Evolutionary conservation across 345 rosid species (phyloP), one percentile per base, ranked within the genome.

Genomic region (Pistacia atlantica): DNA sequence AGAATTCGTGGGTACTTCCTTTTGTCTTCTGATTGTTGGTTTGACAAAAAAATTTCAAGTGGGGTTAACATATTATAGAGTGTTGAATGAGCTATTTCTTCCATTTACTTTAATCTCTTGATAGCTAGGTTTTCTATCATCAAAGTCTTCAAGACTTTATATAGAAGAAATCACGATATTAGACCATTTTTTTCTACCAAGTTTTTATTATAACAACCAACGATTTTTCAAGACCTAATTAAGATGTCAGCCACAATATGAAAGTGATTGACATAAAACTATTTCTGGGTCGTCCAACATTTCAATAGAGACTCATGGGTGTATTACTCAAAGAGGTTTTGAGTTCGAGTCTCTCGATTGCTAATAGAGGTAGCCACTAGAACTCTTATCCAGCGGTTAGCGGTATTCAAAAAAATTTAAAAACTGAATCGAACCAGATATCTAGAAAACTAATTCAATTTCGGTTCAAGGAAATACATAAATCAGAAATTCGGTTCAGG

Each of bases 211-310:
- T 0, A 52, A 65, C 20, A 37, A 14, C 38, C 37, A 25, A 10
- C 33, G 11, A 61, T 28, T 3, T 38, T 8, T 65, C 31, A 42
- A 65, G 8, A 52, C 57, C 52, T 10, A 48, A 65, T 20, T 38
- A 71, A 56, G 49, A 56, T 56, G 48, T n/a, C 65, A 73, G 10
- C 20, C 4, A 9, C 46, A 33, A 63, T 13, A 14, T n/a, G 76
- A 62, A 73, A 62, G 58, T 33, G 69, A 73, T 61, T 72, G 75
- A 72, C 46, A 72, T 25, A 25, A 25, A 25, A 25, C 25, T 25
- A 25, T 1, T 25, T 25, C 25, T 25, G 25, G 25, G 25, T 25
- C 1, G 25, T 25, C 25, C 25, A 25, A 0, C 0, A 1, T 25
- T 25, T 25, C 25, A 1, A 25, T 25, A 25, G 25, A 25, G 25